These are phyloP conservation scores for Paxillus ammoniavirescens DNA, from an alignment of 768 basidiomycete genomes.

Conservation along the genomic window DNA sequence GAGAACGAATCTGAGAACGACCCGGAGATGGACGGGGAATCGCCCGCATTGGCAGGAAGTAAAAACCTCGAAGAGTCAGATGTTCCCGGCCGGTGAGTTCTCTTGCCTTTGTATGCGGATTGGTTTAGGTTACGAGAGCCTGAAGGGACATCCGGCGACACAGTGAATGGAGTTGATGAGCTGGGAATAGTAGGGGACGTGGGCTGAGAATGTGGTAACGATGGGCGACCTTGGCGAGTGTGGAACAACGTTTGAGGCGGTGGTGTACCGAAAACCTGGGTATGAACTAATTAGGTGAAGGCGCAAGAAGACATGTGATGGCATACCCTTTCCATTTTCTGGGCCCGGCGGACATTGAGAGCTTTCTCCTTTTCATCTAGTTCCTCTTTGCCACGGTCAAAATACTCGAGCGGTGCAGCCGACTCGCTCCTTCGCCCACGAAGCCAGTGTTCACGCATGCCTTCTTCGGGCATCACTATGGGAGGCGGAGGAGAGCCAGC, in stretches of 20 bases:
- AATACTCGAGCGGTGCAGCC: constrained; percentile 45
- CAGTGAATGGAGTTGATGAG: constrained; percentile 12
- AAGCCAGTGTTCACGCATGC: constrained; percentile 39
- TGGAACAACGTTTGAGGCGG: constrained; percentile 81
- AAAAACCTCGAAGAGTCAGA: constrained; percentile 60
- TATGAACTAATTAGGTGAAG: constrained; percentile 1
- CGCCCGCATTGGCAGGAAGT: constrained; percentile 33
- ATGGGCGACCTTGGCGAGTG: constrained; percentile 51
- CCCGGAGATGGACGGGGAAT: constrained; percentile 12
- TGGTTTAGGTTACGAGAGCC: constrained; percentile 44
- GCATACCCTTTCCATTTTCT: constrained; percentile 85
- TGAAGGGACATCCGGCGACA: constrained; percentile 20
- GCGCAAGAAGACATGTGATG: not conserved
- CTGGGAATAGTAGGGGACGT: constrained; percentile 16
- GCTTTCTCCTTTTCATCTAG: constrained; percentile 74
- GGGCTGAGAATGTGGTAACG: constrained; percentile 25
- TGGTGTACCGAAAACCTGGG: constrained; percentile 75
- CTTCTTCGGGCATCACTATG: constrained; percentile 28
- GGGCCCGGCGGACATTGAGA: constrained; percentile 72
- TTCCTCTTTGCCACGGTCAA: constrained; percentile 68
- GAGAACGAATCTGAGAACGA: constrained; percentile 16
- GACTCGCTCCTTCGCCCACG: constrained; percentile 55
- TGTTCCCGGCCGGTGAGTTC: constrained; percentile 50
- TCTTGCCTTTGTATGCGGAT: constrained; percentile 49
- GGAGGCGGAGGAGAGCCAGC: constrained; percentile 32